phyloP scores from a whole-genome alignment of 208 protist genomes.

The Leishmania gerbilli region DNA sequence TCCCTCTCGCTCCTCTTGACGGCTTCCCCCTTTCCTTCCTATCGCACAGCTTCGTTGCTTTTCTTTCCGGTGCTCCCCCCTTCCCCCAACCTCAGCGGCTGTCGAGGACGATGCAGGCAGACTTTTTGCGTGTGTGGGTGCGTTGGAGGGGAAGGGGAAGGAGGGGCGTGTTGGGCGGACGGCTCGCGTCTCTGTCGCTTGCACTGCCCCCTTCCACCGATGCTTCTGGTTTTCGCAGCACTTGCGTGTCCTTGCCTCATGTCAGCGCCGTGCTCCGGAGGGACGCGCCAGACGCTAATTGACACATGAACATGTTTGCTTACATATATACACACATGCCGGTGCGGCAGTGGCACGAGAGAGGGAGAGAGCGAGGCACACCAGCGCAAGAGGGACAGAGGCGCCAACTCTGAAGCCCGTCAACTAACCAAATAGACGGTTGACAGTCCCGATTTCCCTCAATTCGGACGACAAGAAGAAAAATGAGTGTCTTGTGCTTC shows the following conservation, averaged over 20 bases:
- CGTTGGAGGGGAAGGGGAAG: no score
- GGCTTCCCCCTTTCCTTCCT: background rate
- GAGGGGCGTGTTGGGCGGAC: no score
- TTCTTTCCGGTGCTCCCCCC: background rate
- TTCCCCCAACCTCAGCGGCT: background rate
- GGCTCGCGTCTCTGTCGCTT: background rate
- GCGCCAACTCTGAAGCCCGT: background rate
- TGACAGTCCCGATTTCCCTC: background rate
- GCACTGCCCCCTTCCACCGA: background rate
- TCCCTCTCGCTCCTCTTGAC: background rate
- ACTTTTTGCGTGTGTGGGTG: background rate
- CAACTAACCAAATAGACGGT: background rate
- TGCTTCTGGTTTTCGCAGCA: background rate
- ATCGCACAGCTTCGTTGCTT: background rate
- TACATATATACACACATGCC: background rate
- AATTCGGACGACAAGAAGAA: background rate
- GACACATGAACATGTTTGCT: background rate
- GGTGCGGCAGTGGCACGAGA: background rate
- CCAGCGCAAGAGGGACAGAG: background rate
- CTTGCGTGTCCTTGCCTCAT: background rate
- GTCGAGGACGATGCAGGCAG: background rate
- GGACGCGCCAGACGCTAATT: background rate
- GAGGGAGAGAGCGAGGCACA: background rate
- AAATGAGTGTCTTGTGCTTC: background rate
- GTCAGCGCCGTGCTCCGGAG: background rate